phyloP scores from a whole-genome alignment of 345 rosid genomes.

The Gossypium turneri region DNA sequence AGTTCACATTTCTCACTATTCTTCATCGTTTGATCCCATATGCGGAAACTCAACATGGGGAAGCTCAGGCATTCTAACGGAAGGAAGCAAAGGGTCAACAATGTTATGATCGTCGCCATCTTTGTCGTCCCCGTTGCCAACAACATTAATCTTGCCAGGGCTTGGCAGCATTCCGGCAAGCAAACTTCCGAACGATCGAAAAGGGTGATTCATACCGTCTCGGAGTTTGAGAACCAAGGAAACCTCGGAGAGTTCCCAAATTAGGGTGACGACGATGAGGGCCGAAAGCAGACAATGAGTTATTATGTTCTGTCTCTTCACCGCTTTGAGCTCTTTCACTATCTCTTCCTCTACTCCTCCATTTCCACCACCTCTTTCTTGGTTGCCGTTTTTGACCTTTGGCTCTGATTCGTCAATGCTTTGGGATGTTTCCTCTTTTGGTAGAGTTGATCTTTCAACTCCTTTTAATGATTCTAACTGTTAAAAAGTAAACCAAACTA shows the following conservation, averaged over 20 bases:
- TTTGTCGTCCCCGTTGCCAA: conserved; percentile 1
- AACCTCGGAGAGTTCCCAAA: conserved; percentile 82
- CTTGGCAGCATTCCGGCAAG: conserved; percentile 37
- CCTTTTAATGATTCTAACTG: conserved; percentile 6
- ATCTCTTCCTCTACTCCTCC: conserved; percentile 49
- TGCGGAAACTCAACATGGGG: conserved; percentile 38
- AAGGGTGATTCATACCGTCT: conserved; percentile 59
- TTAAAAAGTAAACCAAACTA: too few species aligned
- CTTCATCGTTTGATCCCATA: conserved; percentile 25
- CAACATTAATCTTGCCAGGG: neutral
- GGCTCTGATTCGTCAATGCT: conserved; percentile 9
- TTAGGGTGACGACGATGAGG: conserved; percentile 58
- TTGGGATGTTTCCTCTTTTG: conserved; percentile 12
- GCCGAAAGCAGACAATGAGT: conserved; percentile 71
- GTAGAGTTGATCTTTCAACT: neutral
- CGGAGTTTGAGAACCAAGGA: conserved; percentile 52
- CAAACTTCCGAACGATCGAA: conserved; percentile 47
- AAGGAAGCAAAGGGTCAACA: conserved; percentile 17
- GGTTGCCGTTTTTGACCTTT: neutral
- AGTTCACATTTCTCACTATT: neutral
- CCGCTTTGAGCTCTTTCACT: conserved; percentile 50
- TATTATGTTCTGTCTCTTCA: conserved; percentile 60
- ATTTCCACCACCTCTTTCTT: neutral
- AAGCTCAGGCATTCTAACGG: conserved; percentile 43
- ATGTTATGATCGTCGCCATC: neutral